These are phyloP conservation scores for Geranomyces michiganensis DNA, from an alignment of 192 early-diverging fungal species.

Conservation along the genomic window DNA sequence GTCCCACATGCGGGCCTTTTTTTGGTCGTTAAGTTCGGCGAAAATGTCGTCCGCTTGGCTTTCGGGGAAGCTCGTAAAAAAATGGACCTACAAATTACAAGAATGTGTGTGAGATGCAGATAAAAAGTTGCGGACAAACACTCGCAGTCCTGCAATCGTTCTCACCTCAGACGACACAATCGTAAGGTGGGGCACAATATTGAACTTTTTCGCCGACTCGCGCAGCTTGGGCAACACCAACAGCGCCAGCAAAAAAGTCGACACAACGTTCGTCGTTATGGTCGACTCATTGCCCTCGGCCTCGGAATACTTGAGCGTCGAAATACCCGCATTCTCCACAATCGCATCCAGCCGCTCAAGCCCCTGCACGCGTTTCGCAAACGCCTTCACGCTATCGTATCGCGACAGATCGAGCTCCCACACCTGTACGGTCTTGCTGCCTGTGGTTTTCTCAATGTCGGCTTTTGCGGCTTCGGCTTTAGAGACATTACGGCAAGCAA, in stretches of 20 bases:
- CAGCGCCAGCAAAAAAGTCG: constrained; percentile 21
- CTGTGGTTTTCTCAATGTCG: constrained; percentile 4
- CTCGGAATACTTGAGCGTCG: not conserved
- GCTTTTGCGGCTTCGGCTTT: constrained; percentile 15
- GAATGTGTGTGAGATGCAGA: not conserved
- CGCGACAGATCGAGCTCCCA: constrained; percentile 2
- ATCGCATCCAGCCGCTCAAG: constrained; percentile 1
- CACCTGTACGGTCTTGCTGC: not conserved
- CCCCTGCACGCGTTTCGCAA: not conserved
- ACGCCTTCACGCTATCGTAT: constrained; percentile 1
- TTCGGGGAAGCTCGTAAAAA: constrained; percentile 15
- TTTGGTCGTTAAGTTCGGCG: constrained; percentile 9
- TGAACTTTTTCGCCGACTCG: constrained; percentile 21
- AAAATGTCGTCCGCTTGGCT: constrained; percentile 15
- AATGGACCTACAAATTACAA: constrained; percentile 6
- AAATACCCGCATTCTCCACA: constrained; percentile 5
- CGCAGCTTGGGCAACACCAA: constrained; percentile 21
- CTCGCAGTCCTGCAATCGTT: too few species aligned
- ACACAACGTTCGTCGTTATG: constrained; percentile 6
- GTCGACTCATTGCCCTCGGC: constrained; percentile 7
- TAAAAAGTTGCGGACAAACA: too few species aligned
- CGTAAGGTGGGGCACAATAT: not conserved
- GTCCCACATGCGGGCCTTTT: constrained; percentile 15
- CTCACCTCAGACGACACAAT: constrained; percentile 21
- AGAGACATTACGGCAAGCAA: constrained; percentile 4